Evolutionary conservation across 441 rosid genomes (phyloP), one percentile per base, ranked within the genome.

Genomic region (Erodium trifolium): DNA sequence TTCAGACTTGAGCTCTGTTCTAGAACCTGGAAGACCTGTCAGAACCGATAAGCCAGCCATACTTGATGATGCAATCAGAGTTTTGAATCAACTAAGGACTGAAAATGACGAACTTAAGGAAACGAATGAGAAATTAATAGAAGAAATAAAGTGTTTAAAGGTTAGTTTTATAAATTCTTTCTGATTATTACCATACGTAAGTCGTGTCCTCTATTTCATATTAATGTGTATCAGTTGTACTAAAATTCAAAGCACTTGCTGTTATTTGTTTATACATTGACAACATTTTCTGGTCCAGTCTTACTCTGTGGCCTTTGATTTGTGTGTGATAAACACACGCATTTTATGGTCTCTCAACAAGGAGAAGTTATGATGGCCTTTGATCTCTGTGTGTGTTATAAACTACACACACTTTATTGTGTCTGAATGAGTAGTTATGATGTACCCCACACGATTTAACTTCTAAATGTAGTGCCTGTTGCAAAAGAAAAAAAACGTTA

Each of bases 101-200:
- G 96, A 88, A 80, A 78, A 91, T 68, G 87, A 84, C 73, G 92
- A 89, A 79, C 88, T 89, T 71, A 84, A 87, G 77, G 96, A 86
- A 74, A 82, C 88, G 57, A 91, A 89, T 78, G 88, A 87, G 63
- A 91, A 81, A 80, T 81, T 93, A 60, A 76, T 70, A 14, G 96
- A 87, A 18, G 97, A 91, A 82, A 86, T 93, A 62, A 87, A 86
- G 83, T 75, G 70, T 77, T 82, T 88, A 68, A 93, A 89, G 97
- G 99, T 93, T 78, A 73, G 77, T 74, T 8, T 31, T 69, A 14
- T n/a, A 51, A 35, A 68, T 67, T 29, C 59, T 2, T 43, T 12
- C 53, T 45, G 59, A 17, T 4, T 9, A 17, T 45, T 0, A 5
- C 18, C 60, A 27, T 23, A 23, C 27, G 27, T 9, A 43, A 6